Evolutionary conservation across 352 stramenopile genomes (phyloP), one percentile per base, ranked within the genome.

Genomic region (Pythium rishiriense): DNA sequence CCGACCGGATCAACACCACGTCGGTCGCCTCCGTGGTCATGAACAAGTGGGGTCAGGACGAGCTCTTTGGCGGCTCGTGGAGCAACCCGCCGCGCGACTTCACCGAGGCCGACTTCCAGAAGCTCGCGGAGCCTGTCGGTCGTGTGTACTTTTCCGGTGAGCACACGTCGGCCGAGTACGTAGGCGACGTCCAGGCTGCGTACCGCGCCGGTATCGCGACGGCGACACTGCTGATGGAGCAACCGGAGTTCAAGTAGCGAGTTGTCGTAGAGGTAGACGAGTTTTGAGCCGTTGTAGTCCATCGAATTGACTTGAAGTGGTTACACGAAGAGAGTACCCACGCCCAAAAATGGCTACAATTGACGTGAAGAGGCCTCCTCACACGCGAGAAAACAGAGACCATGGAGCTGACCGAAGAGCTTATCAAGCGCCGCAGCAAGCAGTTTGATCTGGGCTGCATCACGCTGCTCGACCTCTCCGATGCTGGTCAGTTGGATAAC

Each of bases 361-460:
- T 29, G 29, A n/a, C n/a, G n/a, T n/a, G n/a, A n/a, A n/a, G 22
- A 49, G 22, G 47, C 41, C 41, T 31, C 29, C 24, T 22, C 10
- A 4, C 9, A 37, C 22, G 28, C 3, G 29, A 25, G 19, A 54
- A 25, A 15, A n/a, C 7, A 29, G 31, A 22, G 4, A 25, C 10
- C 35, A 91, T 91, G 81, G 78, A 91, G 66, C 72, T 93, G 35
- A 83, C 75, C 10, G 70, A 70, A 10, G 75, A 88, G 6, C 43
- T 84, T 41, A 83, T 93, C 69, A 93, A 93, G 68, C 76, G 74
- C 10, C 72, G 80, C 39, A 91, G 81, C 61, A 85, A 85, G 28
- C 84, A 93, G 67, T 93, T 91, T 59, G 84, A 93, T 56, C 49
- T 90, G 19, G 73, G 58, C 37, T 89, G 85, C 62, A 70, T 93